Conservation (phyloP, 331 rosid genomes). For the Quercus phellos region DNA sequence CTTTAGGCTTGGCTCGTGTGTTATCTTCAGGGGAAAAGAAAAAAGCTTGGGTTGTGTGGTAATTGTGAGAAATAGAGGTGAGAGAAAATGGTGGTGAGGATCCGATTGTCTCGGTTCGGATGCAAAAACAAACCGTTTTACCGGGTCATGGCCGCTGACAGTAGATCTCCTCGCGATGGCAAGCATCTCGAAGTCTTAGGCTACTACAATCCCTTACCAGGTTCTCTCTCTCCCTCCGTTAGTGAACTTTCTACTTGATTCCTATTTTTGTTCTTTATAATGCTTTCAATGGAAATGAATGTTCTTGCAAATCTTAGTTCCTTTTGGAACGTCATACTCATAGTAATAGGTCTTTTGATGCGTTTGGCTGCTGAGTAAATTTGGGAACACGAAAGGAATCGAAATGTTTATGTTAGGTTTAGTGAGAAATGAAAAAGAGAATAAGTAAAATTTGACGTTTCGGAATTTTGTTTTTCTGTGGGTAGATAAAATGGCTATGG, state of each 20-base stretch:
- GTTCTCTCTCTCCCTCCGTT: conserved; percentile 22
- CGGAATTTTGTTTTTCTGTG: not conserved
- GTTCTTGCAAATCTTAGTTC: not conserved
- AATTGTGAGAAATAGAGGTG: not conserved
- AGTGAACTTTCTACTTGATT: not conserved
- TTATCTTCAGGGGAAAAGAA: too few species aligned
- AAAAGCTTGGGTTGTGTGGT: not conserved
- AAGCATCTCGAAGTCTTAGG: conserved; percentile 82
- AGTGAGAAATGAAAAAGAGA: not conserved
- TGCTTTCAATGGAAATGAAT: not conserved
- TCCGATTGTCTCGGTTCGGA: conserved; percentile 76
- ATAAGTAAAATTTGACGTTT: not conserved
- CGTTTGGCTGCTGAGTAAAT: not conserved
- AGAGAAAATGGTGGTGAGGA: conserved; percentile 71
- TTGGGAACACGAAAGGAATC: not conserved
- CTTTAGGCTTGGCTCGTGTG: not conserved
- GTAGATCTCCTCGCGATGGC: conserved; percentile 90
- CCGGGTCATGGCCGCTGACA: conserved; percentile 86
- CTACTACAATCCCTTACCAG: conserved; percentile 86
- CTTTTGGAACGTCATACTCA: not conserved
- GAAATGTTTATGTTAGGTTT: not conserved
- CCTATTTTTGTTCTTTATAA: not conserved
- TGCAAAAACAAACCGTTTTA: conserved; percentile 86
- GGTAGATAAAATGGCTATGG: not conserved
- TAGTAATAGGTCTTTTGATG: too few species aligned